Conservation (phyloP, 768 basidiomycete species). For the Suillus placidus region DNA sequence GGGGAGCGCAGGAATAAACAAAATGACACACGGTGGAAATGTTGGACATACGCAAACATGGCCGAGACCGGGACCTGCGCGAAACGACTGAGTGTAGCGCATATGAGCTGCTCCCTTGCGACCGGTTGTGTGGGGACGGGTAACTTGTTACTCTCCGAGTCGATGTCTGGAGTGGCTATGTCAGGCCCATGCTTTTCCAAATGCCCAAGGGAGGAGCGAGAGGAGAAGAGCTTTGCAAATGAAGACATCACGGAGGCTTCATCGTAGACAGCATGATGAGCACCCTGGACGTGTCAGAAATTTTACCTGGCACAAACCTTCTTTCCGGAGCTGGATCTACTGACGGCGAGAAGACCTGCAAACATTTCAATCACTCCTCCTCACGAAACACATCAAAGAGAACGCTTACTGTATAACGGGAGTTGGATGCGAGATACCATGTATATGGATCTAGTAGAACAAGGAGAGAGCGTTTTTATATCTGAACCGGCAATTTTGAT, state of each 20-base stretch:
- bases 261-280: not conserved
- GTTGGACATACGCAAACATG: slow-evolving; percentile 26
- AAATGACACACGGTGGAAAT: not conserved
- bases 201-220: not conserved
- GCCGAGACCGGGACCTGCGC: slow-evolving; percentile 27
- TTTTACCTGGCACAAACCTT: not conserved
- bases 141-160: not conserved
- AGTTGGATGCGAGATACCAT: slow-evolving; percentile 4
- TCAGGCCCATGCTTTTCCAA: slow-evolving; percentile 1
- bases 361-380: not conserved
- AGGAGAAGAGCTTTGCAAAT: not conserved
- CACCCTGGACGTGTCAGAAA: not conserved
- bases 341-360: not conserved
- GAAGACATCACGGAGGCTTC: slow-evolving; percentile 4
- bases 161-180: not conserved
- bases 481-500: not conserved
- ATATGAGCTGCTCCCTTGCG: not conserved
- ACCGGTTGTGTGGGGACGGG: not conserved
- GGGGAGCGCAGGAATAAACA: slow-evolving; percentile 3
- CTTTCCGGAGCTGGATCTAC: not conserved
- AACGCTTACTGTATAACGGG: not conserved
- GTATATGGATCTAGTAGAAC: not conserved
- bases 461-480: not conserved
- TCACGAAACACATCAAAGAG: not conserved
- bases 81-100: slow-evolving; percentile 27